A percentile compares a stretch with the other conserved stretches of the same genome.
phyloP scores from a whole-genome alignment of 371 early-diverging fungal species.

The Mucor lusitanicus region DNA sequence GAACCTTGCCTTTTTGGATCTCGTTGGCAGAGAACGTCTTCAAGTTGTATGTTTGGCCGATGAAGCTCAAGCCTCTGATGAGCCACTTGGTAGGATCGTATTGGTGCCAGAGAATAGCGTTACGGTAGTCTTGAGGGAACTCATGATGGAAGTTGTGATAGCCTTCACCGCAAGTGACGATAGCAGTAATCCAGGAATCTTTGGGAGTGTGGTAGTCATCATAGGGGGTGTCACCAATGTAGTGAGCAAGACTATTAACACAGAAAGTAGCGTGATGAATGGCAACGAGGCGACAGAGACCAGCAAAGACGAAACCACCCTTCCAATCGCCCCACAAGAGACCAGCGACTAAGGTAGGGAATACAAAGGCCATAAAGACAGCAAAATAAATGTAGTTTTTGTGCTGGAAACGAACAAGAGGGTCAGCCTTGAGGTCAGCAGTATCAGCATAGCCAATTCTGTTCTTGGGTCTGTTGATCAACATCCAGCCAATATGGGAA shows the following conservation, averaged over 20 bases:
- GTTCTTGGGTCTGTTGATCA: conserved; percentile 72
- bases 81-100: conserved; percentile 98
- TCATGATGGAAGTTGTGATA: conserved; percentile 94
- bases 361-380: conserved; percentile 70
- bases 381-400: conserved; percentile 76
- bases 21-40: conserved; percentile 90
- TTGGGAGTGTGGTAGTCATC: conserved; percentile 82
- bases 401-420: conserved; percentile 83
- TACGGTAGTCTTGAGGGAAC: conserved; percentile 96
- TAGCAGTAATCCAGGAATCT: conserved; percentile 79
- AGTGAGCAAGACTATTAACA: conserved; percentile 89
- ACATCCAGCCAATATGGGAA: conserved; percentile 93
- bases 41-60: conserved; percentile 84
- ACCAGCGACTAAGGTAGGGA: conserved; percentile 85
- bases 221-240: conserved; percentile 74
- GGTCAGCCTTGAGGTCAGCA: conserved; percentile 78
- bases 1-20: conserved; percentile 83
- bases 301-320: conserved; percentile 90
- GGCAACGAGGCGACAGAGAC: conserved; percentile 77
- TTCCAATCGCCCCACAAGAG: conserved; percentile 87
- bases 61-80: conserved; percentile 61
- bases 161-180: conserved; percentile 84
- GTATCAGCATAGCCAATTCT: conserved; percentile 82
- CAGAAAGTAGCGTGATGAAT: conserved; percentile 96
- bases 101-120: conserved; percentile 87